These are phyloP conservation scores for Malassezia globosa DNA, from an alignment of 1,284 basidiomycete species.

Conservation along the genomic window DNA sequence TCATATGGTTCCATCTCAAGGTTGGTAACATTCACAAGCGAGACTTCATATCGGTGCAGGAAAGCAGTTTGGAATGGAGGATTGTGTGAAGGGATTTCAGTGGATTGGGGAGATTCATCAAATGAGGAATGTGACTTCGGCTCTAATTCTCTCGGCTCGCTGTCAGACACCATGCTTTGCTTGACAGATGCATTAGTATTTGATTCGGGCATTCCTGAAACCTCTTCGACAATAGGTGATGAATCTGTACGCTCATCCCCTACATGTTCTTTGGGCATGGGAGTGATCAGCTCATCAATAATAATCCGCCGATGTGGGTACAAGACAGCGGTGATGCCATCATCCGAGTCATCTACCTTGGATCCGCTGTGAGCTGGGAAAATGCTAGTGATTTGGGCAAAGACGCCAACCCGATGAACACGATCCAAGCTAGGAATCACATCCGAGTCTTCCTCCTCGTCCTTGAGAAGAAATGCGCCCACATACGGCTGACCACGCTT, in stretches of 20 bases:
- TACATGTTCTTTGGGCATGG: slow-evolving; percentile 11
- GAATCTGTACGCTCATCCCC: neutral
- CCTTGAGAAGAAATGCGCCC: slow-evolving; percentile 92
- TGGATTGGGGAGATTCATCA: neutral
- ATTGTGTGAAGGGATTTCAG: slow-evolving; percentile 28
- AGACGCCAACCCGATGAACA: slow-evolving; percentile 87
- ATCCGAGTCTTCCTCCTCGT: slow-evolving; percentile 83
- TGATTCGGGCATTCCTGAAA: neutral
- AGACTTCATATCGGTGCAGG: slow-evolving; percentile 76
- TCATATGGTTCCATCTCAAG: slow-evolving; percentile 64
- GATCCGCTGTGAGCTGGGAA: slow-evolving; percentile 52
- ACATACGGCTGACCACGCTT: slow-evolving; percentile 93
- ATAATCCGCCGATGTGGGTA: slow-evolving; percentile 87
- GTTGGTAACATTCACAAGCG: slow-evolving; percentile 86
- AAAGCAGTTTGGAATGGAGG: slow-evolving; percentile 71
- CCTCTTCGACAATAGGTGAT: neutral
- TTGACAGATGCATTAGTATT: neutral
- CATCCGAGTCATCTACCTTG: slow-evolving; percentile 57
- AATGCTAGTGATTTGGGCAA: slow-evolving; percentile 91
- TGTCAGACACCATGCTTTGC: neutral
- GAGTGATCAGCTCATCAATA: slow-evolving; percentile 64
- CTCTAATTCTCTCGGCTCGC: neutral
- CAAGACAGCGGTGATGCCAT: slow-evolving; percentile 74
- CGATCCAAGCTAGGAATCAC: slow-evolving; percentile 77
- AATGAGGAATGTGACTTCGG: too few relatives aligned